Base-by-base conservation (phyloP, 75 land plant species). In the Larix kaempferi region DNA sequence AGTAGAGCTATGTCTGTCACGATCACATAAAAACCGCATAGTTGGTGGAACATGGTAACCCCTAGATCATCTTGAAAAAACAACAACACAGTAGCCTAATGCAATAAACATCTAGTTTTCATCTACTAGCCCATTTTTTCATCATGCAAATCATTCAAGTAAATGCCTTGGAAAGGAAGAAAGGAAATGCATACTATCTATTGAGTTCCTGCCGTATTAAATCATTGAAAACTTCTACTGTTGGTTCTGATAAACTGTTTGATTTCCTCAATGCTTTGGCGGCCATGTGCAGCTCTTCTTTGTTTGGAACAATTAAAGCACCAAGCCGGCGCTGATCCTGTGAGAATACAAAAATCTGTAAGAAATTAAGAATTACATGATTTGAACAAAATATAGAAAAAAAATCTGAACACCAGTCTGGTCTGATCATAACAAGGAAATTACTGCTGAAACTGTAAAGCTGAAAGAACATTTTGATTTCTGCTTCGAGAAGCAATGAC, bases 261-360 rank as follows among this genome's bases (percentile, higher is more conserved):
- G 78, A 21, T 76, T 60, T 74, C 41, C 82, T 78, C 35, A 54
- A 58, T 17, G 74, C 78, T 77, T 78, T 78, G 5, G 86, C 86
- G 29, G 72, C 79, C 23, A 73, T 21, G 37, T 89, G 39, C 61
- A 89, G 63, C 73, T 95, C 98, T 66, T 90, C 93, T 78, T 83
- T 88, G 82, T 93, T 91, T 49, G 95, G 93, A 44, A 95, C 90
- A 77, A 95, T 84, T 57, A 95, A 67, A 76, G 98, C 98, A 74
- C 93, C 98, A 78, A 91, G 89, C 19, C 93, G 88, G 16, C 98
- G 84, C 79, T 95, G 93, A 84, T 95, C 98, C 98, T 95, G 80
- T n/a, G 77, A 55, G 6, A 8, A 55, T 11, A 29, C 39, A 74
- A 74, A 6, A 21, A n/a, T 26, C 55, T 22, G 17, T 39, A 23